Percentiles rank a stretch among this genome's conserved stretches.
phyloP scores from a whole-genome alignment of 2,329 filamentous ascomycete species.

The Colletotrichum neosansevieriae region DNA sequence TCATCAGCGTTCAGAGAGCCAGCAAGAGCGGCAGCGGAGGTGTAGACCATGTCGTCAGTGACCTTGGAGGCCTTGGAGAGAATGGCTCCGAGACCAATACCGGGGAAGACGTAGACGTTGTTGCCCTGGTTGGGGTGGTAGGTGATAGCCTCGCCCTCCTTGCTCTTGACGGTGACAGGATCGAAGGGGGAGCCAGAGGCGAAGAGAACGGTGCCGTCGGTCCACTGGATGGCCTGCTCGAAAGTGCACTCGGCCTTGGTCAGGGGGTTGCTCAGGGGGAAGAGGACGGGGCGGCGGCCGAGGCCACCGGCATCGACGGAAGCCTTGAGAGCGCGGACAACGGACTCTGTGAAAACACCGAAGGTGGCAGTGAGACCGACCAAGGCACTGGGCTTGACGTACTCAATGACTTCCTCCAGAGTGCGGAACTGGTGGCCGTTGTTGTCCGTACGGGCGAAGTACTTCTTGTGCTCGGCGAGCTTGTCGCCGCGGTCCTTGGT shows the following conservation, averaged over 20 bases:
- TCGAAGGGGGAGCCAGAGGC: conserved; percentile 95
- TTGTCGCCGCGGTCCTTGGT: conserved; percentile 93
- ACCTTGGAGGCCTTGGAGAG: conserved; percentile 87
- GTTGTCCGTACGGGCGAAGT: conserved; percentile 75
- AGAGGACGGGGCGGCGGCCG: conserved; percentile 88
- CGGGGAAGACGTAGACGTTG: conserved; percentile 95
- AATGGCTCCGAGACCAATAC: conserved; percentile 93
- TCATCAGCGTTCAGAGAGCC: conserved; percentile 85
- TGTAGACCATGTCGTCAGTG: conserved; percentile 97
- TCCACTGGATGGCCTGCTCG: conserved; percentile 91
- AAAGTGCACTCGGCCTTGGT: conserved; percentile 98
- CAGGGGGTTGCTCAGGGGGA: conserved; percentile 95
- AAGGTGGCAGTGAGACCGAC: conserved; percentile 95
- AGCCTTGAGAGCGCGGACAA: conserved; percentile 78
- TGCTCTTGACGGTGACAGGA: conserved; percentile 73
- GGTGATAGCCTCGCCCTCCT: conserved; percentile 69
- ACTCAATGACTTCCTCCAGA: conserved; percentile 91
- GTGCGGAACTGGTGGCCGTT: conserved; percentile 78
- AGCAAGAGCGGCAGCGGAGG: conserved; percentile 84
- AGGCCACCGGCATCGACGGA: conserved; percentile 72
- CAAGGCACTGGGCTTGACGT: conserved; percentile 93
- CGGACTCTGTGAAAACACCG: conserved; percentile 90
- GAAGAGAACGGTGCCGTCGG: conserved; percentile 91
- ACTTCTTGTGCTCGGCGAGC: conserved; percentile 89
- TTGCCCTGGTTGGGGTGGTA: conserved; percentile 88